Conservation (phyloP, 176 grass and related monocot species). For the Saccharum spontaneum region DNA sequence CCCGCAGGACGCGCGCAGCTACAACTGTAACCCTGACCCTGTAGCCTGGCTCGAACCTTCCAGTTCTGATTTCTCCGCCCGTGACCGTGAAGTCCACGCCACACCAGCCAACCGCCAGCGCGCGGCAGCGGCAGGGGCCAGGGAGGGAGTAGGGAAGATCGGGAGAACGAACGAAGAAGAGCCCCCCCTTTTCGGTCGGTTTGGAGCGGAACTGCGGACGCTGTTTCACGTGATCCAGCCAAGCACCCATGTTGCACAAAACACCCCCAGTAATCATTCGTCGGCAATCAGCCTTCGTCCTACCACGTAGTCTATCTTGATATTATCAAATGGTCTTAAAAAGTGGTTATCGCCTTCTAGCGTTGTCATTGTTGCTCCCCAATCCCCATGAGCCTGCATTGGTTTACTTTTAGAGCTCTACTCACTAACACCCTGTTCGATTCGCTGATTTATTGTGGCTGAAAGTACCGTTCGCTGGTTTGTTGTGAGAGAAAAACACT, state of each 20-base stretch:
- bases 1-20: too few relatives aligned
- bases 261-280: background rate
- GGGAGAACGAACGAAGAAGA: background rate
- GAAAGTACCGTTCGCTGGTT: too few relatives aligned
- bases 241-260: background rate
- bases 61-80: background rate
- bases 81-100: slow-evolving; percentile 1
- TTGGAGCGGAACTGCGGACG: background rate
- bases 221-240: background rate
- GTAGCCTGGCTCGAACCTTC: background rate
- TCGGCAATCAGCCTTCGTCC: background rate
- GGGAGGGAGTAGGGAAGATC: background rate
- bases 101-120: background rate
- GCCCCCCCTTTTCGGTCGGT: background rate
- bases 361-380: background rate
- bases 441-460: too few relatives aligned
- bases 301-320: background rate
- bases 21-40: background rate
- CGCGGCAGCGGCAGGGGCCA: background rate
- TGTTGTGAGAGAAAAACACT: too few relatives aligned
- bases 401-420: background rate
- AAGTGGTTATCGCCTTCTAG: background rate
- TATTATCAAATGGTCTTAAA: background rate
- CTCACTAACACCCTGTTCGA: too few relatives aligned
- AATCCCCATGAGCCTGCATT: background rate